Evolutionary conservation across 225 moss, liverwort and hornwort genomes (phyloP).

Genomic region (Marchantia paleacea): DNA sequence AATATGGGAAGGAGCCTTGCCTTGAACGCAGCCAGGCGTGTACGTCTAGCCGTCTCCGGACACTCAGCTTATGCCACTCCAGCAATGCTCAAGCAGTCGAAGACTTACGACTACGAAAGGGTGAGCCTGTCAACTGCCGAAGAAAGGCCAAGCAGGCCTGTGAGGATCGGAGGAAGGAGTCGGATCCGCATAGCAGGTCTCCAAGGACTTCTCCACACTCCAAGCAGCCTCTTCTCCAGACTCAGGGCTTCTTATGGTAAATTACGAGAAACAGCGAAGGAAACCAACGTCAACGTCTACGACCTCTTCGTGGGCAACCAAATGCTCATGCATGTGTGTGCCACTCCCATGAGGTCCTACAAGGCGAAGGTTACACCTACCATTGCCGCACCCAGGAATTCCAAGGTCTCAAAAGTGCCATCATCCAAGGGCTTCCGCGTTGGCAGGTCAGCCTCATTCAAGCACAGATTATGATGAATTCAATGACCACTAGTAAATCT

Average conservation of each 20-base stretch:
- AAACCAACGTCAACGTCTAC: slow-evolving; percentile 37
- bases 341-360: slow-evolving; percentile 43
- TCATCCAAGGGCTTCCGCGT: background rate
- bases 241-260: slow-evolving; percentile 38
- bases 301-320: slow-evolving; percentile 53
- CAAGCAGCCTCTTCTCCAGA: slow-evolving; percentile 25
- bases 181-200: background rate
- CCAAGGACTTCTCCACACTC: background rate
- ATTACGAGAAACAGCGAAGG: slow-evolving; percentile 40
- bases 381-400: background rate
- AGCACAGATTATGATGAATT: background rate
- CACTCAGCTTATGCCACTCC: background rate
- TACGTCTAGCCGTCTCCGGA: background rate
- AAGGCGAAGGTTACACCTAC: slow-evolving; percentile 1
- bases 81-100: background rate
- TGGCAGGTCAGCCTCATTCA: slow-evolving; percentile 5
- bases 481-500: too few relatives aligned
- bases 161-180: slow-evolving; percentile 4
- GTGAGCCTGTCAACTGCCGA: background rate
- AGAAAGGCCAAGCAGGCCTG: slow-evolving; percentile 8
- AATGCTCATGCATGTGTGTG: slow-evolving; percentile 48
- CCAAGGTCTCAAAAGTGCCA: background rate
- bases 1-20: slow-evolving; percentile 16
- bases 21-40: slow-evolving; percentile 11
- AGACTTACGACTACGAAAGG: slow-evolving; percentile 25